These are phyloP conservation scores for Yamadazyma atmosphaerica DNA, from an alignment of 1,139 yeast species.

Conservation along the genomic window DNA sequence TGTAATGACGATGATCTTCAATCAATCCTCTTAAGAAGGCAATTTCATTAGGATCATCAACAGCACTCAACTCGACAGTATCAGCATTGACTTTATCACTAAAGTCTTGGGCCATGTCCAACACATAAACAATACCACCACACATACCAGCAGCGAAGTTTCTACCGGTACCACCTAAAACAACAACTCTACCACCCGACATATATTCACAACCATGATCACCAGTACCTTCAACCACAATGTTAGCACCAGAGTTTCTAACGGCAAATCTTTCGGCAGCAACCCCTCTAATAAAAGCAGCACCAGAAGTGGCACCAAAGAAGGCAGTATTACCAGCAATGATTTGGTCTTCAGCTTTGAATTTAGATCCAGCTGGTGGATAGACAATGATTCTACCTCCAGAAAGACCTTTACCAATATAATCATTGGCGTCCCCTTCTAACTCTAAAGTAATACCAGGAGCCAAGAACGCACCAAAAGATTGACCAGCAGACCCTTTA, in stretches of 20 bases:
- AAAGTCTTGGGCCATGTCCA: slow-evolving; percentile 94
- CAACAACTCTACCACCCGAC: slow-evolving; percentile 98
- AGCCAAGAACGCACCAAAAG: slow-evolving; percentile 96
- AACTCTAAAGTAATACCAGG: slow-evolving; percentile 93
- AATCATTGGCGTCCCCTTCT: slow-evolving; percentile 97
- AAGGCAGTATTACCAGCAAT: slow-evolving; percentile 96
- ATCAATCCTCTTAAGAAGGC: slow-evolving; percentile 91
- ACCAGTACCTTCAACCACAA: slow-evolving; percentile 96
- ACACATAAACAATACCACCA: slow-evolving; percentile 97
- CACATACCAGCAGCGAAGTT: slow-evolving; percentile 99
- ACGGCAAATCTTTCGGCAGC: slow-evolving; percentile 99
- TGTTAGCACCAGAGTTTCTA: slow-evolving; percentile 96
- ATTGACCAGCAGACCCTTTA: slow-evolving; percentile 95
- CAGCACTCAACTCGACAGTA: slow-evolving; percentile 74
- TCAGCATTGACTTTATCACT: slow-evolving; percentile 75
- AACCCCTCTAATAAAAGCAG: slow-evolving; percentile 92
- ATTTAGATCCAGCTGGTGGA: slow-evolving; percentile 81
- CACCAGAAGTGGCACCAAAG: slow-evolving; percentile 96
- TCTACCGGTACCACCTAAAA: slow-evolving; percentile 88
- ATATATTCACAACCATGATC: slow-evolving; percentile 99
- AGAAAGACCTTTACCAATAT: slow-evolving; percentile 95
- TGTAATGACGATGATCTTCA: slow-evolving; percentile 94
- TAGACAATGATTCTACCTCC: slow-evolving; percentile 93
- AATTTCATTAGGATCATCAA: slow-evolving; percentile 87
- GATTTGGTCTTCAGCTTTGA: slow-evolving; percentile 95